A percentile compares a stretch with the other conserved stretches of the same genome.
These are phyloP conservation scores for Apostasia shenzhenica DNA, from an alignment of 106 monocot species.

Conservation along the genomic window DNA sequence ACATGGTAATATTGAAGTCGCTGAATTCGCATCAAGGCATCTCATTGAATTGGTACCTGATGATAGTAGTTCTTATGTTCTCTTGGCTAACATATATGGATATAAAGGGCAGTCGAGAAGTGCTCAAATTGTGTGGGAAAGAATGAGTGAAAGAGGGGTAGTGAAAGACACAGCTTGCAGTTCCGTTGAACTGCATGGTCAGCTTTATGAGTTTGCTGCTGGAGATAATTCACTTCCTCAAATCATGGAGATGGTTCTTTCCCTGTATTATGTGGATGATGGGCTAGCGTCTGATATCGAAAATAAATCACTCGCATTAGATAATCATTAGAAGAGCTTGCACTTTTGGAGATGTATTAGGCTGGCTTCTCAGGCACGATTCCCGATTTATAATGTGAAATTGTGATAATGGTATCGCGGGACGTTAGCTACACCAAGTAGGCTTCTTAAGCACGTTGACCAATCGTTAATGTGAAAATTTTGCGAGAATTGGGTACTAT, in stretches of 20 bases:
- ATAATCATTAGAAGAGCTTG: no score
- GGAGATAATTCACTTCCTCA: conserved; percentile 35
- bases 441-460: no score
- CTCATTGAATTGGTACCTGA: conserved; percentile 32
- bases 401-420: no score
- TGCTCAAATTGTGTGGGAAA: conserved; percentile 36
- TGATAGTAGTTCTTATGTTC: conserved; percentile 49
- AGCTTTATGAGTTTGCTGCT: conserved; percentile 28
- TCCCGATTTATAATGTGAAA: no score
- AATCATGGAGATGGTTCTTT: conserved; percentile 15
- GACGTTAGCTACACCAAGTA: no score
- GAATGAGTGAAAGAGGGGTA: conserved; percentile 42
- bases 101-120: conserved; percentile 24
- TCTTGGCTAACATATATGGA: conserved; percentile 49
- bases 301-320: background rate
- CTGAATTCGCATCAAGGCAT: conserved; percentile 33
- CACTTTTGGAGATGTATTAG: no score
- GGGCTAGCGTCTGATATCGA: conserved; percentile 15
- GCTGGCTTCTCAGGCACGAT: no score
- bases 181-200: conserved; percentile 36
- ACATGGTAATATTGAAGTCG: conserved; percentile 35
- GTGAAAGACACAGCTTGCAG: conserved; percentile 41
- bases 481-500: no score
- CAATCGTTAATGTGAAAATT: no score
- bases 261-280: conserved; percentile 18